Evolutionary conservation across 768 basidiomycete genomes (phyloP).

Genomic region (Tricholoma sp.): DNA sequence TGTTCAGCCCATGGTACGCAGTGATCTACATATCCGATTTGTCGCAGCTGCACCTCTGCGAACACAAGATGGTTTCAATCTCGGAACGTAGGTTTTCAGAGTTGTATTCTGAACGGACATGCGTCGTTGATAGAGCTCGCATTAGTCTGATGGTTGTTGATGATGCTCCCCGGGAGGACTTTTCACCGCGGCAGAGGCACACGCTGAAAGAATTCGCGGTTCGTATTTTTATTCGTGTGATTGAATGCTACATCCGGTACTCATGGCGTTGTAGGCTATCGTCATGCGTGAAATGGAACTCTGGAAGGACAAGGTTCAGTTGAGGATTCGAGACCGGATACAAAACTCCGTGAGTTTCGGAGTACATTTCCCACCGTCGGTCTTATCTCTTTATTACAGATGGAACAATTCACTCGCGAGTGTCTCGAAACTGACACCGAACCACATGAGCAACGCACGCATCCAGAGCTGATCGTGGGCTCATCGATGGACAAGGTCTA

Average conservation of each 20-base stretch:
- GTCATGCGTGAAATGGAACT: constrained; percentile 95
- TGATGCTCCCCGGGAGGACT: constrained; percentile 76
- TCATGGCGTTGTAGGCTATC: constrained; percentile 51
- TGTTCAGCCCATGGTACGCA: constrained; percentile 65
- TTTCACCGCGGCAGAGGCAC: constrained; percentile 84
- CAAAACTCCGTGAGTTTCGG: constrained; percentile 68
- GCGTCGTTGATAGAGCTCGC: neutral
- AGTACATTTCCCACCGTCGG: neutral
- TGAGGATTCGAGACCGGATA: constrained; percentile 85
- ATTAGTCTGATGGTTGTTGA: constrained; percentile 77
- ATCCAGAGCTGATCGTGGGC: constrained; percentile 30
- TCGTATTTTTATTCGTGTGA: constrained; percentile 21
- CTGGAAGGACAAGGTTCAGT: constrained; percentile 93
- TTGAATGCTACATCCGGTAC: neutral
- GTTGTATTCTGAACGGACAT: neutral
- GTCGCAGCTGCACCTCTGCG: constrained; percentile 90
- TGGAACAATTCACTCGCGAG: constrained; percentile 95
- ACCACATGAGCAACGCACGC: constrained; percentile 29
- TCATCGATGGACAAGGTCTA: constrained; percentile 84
- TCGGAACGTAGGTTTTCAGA: constrained; percentile 59
- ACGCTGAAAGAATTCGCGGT: constrained; percentile 91
- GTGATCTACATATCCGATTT: constrained; percentile 69
- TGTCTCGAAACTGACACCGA: constrained; percentile 86
- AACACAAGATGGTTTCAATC: constrained; percentile 86
- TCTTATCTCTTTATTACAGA: constrained; percentile 34